phyloP scores from a whole-genome alignment of 176 grass and related monocot species.

The Lolium multiflorum region DNA sequence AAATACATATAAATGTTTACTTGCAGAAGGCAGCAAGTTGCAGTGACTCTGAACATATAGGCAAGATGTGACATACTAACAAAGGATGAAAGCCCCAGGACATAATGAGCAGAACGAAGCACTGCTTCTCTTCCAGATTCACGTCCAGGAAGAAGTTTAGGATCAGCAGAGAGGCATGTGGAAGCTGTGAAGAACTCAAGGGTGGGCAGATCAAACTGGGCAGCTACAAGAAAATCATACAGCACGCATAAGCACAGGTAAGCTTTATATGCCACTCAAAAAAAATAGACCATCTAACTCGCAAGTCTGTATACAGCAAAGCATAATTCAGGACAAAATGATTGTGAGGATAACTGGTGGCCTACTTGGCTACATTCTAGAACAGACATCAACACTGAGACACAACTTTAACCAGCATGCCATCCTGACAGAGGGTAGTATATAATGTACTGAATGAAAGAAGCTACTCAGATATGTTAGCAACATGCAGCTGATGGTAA shows the following conservation, averaged over 20 bases:
- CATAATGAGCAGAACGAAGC: background rate
- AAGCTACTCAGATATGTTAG: background rate
- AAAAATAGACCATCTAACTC: too few species aligned
- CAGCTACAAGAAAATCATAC: background rate
- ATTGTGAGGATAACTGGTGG: background rate
- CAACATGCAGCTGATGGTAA: background rate
- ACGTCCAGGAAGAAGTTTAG: background rate
- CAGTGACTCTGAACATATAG: background rate
- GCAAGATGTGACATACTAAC: background rate
- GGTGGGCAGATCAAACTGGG: background rate
- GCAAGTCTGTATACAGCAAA: background rate
- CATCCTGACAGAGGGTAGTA: too few species aligned
- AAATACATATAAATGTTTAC: background rate
- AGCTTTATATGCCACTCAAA: background rate
- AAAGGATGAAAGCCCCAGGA: background rate
- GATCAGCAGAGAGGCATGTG: background rate
- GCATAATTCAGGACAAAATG: background rate
- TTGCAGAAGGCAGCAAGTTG: background rate
- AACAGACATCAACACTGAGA: background rate
- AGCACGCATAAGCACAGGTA: background rate
- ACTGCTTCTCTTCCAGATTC: background rate
- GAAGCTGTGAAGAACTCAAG: background rate
- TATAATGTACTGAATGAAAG: background rate
- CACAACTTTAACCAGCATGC: background rate
- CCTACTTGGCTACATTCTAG: constrained; percentile 5